Evolutionary conservation across 2,329 filamentous ascomycete species (phyloP).

Genomic region (Hymenoscyphus fraxineus): DNA sequence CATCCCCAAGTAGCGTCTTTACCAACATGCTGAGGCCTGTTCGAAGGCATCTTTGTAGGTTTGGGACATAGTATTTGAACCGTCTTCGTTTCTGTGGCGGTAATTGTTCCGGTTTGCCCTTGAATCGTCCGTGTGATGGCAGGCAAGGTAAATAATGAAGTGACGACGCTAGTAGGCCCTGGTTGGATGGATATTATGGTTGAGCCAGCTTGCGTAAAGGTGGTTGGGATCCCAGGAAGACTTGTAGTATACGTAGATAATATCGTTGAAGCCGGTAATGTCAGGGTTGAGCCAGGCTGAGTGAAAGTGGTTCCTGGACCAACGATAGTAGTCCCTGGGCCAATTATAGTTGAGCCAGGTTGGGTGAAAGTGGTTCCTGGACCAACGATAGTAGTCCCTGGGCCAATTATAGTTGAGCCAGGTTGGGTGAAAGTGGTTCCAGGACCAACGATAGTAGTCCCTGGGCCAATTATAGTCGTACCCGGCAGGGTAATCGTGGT

Average conservation of each 20-base stretch:
- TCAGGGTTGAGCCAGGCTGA: conserved; percentile 12
- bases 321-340: conserved; percentile 10
- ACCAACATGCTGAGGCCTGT: conserved; percentile 26
- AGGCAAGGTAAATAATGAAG: conserved; percentile 16
- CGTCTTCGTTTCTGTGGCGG: conserved; percentile 12
- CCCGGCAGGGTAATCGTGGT: conserved; percentile 3
- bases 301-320: conserved; percentile 10
- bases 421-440: conserved; percentile 13
- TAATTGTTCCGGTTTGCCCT: conserved; percentile 12
- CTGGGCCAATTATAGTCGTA: neutral
- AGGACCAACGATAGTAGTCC: conserved; percentile 11
- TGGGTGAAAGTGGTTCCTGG: conserved; percentile 11
- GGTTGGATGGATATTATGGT: conserved; percentile 16
- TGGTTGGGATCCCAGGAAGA: conserved; percentile 7
- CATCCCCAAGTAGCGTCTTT: conserved; percentile 40
- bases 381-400: conserved; percentile 11
- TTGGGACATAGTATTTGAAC: conserved; percentile 21
- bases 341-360: conserved; percentile 8
- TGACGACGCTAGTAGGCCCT: conserved; percentile 12
- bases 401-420: conserved; percentile 6
- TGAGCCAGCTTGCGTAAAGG: conserved; percentile 11
- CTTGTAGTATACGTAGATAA: conserved; percentile 8
- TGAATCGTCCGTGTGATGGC: conserved; percentile 20
- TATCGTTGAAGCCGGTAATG: conserved; percentile 5
- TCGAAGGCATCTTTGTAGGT: conserved; percentile 25